Conservation (phyloP, 768 basidiomycete genomes). For the Hortiboletus flavorubellus region DNA sequence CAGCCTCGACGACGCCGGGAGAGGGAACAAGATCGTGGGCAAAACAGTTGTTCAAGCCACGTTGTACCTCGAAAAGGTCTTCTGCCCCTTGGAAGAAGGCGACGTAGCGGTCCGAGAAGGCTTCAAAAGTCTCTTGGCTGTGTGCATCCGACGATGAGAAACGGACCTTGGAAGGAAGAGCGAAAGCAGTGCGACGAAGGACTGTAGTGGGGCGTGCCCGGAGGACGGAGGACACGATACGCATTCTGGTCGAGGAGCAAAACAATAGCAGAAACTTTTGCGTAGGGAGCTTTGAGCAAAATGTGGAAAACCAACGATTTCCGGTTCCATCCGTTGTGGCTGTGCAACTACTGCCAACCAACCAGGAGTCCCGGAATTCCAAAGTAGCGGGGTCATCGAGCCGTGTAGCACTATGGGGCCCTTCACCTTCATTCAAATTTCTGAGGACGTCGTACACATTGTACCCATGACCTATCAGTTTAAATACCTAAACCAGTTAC, state of each 20-base stretch:
- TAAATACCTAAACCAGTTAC: too few relatives aligned
- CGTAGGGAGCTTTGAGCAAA: background rate
- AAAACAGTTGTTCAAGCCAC: slow-evolving; percentile 99
- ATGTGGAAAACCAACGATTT: slow-evolving; percentile 13
- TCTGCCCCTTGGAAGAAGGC: slow-evolving; percentile 89
- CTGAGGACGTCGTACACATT: too few relatives aligned
- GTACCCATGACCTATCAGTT: too few relatives aligned
- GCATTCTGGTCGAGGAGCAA: slow-evolving; percentile 42
- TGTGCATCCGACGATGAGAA: slow-evolving; percentile 54
- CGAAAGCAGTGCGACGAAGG: slow-evolving; percentile 41
- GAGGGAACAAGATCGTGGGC: slow-evolving; percentile 95
- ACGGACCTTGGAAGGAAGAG: slow-evolving; percentile 35
- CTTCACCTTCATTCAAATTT: too few relatives aligned
- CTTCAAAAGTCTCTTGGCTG: slow-evolving; percentile 89
- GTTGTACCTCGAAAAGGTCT: slow-evolving; percentile 98
- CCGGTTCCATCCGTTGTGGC: slow-evolving; percentile 22
- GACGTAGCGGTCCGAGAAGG: slow-evolving; percentile 92
- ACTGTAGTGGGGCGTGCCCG: slow-evolving; percentile 53
- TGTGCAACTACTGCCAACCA: background rate
- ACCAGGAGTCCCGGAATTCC: background rate
- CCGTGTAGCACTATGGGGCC: too few relatives aligned
- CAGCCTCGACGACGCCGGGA: slow-evolving; percentile 80
- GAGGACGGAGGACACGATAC: slow-evolving; percentile 58
- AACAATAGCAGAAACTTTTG: background rate
- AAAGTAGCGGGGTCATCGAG: too few relatives aligned